A percentile compares a stretch with the other conserved stretches of the same genome.
Conservation (phyloP, 352 stramenopile genomes). For the Phytophthora nicotianae region DNA sequence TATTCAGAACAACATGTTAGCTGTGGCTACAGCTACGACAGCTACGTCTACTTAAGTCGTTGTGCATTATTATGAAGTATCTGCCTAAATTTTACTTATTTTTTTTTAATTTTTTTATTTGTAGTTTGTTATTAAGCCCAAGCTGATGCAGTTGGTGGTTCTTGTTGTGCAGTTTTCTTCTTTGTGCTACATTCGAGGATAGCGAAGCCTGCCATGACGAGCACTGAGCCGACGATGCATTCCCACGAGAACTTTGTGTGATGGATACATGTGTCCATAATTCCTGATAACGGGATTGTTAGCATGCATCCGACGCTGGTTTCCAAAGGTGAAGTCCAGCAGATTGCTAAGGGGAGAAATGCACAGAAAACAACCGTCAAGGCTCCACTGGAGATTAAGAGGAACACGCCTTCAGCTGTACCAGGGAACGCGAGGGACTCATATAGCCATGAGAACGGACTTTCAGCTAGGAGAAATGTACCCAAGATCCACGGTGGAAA, state of each 20-base stretch:
- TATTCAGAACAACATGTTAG: constrained; percentile 37
- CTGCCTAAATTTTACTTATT: constrained; percentile 14
- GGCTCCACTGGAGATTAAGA: constrained; percentile 41
- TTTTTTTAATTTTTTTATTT: constrained; percentile 3
- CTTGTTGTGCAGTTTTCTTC: constrained; percentile 10
- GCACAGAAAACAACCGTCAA: constrained; percentile 60
- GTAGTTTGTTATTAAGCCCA: constrained; percentile 19
- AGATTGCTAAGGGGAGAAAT: constrained; percentile 52
- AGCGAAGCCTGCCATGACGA: constrained; percentile 58
- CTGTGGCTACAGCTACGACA: constrained; percentile 6
- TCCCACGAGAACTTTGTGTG: constrained; percentile 51
- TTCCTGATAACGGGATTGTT: constrained; percentile 55
- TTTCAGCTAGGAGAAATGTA: constrained; percentile 45
- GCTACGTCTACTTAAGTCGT: constrained; percentile 10
- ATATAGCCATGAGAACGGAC: constrained; percentile 45
- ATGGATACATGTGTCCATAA: constrained; percentile 54
- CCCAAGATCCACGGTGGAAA: constrained; percentile 54
- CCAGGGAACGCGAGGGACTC: constrained; percentile 53
- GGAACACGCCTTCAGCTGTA: constrained; percentile 35
- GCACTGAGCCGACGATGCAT: constrained; percentile 51
- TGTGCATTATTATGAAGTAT: constrained; percentile 24
- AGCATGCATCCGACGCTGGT: constrained; percentile 70
- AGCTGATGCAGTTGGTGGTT: constrained; percentile 14
- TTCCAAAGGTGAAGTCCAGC: constrained; percentile 64
- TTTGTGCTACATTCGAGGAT: constrained; percentile 46